These are phyloP conservation scores for Epichloe typhina DNA, from an alignment of 2,329 filamentous ascomycete species.

Conservation along the genomic window DNA sequence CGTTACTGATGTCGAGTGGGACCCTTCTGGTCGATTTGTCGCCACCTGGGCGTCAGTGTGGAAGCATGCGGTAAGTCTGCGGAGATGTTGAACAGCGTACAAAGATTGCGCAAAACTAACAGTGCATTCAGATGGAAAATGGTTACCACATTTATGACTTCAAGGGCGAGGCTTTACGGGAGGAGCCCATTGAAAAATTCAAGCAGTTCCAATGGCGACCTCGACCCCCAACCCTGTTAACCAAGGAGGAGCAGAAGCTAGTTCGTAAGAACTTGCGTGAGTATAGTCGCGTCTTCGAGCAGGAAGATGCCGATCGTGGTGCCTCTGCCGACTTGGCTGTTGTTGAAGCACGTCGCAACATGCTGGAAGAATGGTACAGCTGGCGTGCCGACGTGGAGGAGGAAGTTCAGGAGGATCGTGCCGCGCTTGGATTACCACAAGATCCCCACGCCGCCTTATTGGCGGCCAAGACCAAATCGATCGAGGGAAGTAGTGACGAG, in stretches of 20 bases:
- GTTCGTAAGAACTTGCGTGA: slow-evolving; percentile 97
- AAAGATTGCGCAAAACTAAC: not conserved
- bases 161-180: slow-evolving; percentile 74
- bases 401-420: slow-evolving; percentile 60
- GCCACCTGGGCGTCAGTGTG: slow-evolving; percentile 87
- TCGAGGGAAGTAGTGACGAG: slow-evolving; percentile 43
- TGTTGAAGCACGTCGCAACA: slow-evolving; percentile 69
- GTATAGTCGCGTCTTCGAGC: slow-evolving; percentile 89
- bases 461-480: slow-evolving; percentile 38
- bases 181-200: slow-evolving; percentile 91
- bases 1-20: slow-evolving; percentile 96
- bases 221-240: slow-evolving; percentile 77
- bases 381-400: slow-evolving; percentile 67
- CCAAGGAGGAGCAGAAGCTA: slow-evolving; percentile 93
- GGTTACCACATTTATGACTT: slow-evolving; percentile 98
- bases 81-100: not conserved
- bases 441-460: slow-evolving; percentile 50
- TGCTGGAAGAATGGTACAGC: slow-evolving; percentile 77
- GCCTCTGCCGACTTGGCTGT: slow-evolving; percentile 90
- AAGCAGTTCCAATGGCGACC: slow-evolving; percentile 96
- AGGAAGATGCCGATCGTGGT: slow-evolving; percentile 86
- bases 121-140: slow-evolving; percentile 73
- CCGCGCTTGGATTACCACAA: slow-evolving; percentile 50
- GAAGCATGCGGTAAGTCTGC: slow-evolving; percentile 74
- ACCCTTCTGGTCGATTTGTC: slow-evolving; percentile 88